Conservation (phyloP, 805 yeast species). For the Scheffersomyces lignosus region DNA sequence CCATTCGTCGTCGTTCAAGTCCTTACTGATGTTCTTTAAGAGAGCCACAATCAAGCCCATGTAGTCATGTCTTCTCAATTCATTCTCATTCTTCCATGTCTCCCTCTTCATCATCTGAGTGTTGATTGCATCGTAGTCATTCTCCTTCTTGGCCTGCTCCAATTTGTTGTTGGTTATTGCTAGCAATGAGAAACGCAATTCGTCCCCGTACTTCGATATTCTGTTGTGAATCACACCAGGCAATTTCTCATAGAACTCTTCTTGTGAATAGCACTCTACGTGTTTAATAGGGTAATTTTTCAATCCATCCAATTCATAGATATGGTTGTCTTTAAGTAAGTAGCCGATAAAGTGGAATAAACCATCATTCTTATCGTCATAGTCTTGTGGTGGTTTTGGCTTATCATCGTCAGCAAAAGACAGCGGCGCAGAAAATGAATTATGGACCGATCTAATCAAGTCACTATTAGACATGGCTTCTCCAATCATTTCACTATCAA, state of each 20-base stretch:
- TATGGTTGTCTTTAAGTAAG: constrained; percentile 39
- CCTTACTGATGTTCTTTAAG: constrained; percentile 39
- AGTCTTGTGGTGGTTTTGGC: constrained; percentile 15
- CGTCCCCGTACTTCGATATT: constrained; percentile 46
- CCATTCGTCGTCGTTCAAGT: constrained; percentile 42
- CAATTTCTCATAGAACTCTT: constrained; percentile 43
- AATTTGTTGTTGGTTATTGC: constrained; percentile 55
- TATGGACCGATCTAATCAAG: constrained; percentile 54
- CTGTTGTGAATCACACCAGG: constrained; percentile 48
- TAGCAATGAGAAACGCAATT: constrained; percentile 56
- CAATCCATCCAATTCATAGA: constrained; percentile 66
- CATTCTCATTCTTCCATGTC: constrained; percentile 54
- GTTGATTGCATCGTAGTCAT: constrained; percentile 38
- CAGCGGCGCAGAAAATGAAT: constrained; percentile 64
- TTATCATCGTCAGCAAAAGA: constrained; percentile 49
- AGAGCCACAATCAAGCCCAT: constrained; percentile 50
- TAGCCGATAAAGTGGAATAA: constrained; percentile 64
- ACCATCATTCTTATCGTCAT: constrained; percentile 47
- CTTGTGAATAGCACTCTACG: constrained; percentile 34
- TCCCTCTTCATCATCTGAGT: constrained; percentile 49
- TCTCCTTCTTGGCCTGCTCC: constrained; percentile 30
- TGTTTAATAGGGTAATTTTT: constrained; percentile 56
- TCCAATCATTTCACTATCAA: constrained; percentile 59
- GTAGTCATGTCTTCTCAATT: constrained; percentile 54
- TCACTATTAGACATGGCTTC: constrained; percentile 63